These are phyloP conservation scores for Lasiodiplodia sp. DNA, from an alignment of 2,329 filamentous ascomycete genomes.

Conservation along the genomic window DNA sequence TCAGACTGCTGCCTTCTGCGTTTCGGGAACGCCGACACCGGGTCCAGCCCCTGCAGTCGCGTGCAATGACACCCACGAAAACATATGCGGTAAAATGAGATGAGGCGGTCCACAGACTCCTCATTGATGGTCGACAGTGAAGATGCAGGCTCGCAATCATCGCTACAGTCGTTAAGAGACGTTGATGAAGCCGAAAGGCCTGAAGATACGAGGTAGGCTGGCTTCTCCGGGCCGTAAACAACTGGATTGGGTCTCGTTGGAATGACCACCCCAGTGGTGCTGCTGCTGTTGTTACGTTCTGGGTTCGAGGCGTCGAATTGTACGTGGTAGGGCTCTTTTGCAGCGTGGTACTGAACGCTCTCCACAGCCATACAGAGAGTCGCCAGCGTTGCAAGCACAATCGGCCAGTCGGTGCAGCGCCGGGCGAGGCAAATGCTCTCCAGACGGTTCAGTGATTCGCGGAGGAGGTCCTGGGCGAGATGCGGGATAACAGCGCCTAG, in stretches of 20 bases:
- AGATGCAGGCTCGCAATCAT: background rate
- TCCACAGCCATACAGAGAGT: constrained; percentile 48
- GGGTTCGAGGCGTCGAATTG: background rate
- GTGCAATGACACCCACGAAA: constrained; percentile 42
- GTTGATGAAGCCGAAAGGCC: background rate
- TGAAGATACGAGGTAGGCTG: background rate
- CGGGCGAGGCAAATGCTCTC: constrained; percentile 43
- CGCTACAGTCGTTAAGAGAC: background rate
- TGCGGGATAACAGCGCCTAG: constrained; percentile 45
- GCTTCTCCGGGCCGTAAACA: constrained; percentile 19
- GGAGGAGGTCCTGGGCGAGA: constrained; percentile 43
- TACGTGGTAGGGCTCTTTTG: constrained; percentile 45
- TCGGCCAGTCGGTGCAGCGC: constrained; percentile 42
- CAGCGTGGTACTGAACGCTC: constrained; percentile 48
- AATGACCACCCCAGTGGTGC: background rate
- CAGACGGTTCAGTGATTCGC: constrained; percentile 41
- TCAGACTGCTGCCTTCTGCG: background rate
- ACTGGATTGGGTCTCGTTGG: background rate
- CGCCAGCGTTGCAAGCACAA: constrained; percentile 43
- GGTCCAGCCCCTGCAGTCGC: background rate
- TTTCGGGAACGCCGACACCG: background rate
- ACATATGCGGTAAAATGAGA: constrained; percentile 45
- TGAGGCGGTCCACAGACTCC: constrained; percentile 39
- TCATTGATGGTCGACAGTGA: constrained; percentile 35
- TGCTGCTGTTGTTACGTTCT: background rate